Conservation (phyloP, 2,329 filamentous ascomycete genomes). For the Aspergillus versicolor region DNA sequence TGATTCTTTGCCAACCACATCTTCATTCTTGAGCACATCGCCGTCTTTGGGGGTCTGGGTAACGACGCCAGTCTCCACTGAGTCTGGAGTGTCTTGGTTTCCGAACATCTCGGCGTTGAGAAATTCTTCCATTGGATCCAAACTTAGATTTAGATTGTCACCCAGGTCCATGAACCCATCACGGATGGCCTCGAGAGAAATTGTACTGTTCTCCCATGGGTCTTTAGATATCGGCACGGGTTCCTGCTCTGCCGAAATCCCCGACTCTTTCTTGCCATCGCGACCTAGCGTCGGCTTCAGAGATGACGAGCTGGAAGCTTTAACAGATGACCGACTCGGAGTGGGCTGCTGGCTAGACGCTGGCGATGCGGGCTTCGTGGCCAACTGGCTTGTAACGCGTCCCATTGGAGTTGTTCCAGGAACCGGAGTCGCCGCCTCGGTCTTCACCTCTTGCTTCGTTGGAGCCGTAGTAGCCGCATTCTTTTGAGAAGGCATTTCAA, state of each 20-base stretch:
- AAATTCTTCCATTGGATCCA: constrained; percentile 39
- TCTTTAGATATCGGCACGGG: constrained; percentile 24
- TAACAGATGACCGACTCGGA: constrained; percentile 27
- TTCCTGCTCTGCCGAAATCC: constrained; percentile 22
- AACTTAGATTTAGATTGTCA: constrained; percentile 30
- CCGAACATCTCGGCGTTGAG: constrained; percentile 38
- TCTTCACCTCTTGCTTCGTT: constrained; percentile 29
- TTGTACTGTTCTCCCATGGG: constrained; percentile 38
- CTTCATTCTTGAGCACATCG: constrained; percentile 33
- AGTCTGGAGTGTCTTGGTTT: constrained; percentile 39
- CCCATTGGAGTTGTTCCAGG: constrained; percentile 33
- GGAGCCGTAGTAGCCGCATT: constrained; percentile 20
- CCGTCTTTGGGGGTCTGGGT: constrained; percentile 40
- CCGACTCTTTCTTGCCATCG: constrained; percentile 26
- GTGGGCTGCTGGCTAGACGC: constrained; percentile 34
- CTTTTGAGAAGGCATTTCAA: constrained; percentile 20
- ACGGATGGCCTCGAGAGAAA: constrained; percentile 39
- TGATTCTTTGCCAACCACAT: constrained; percentile 29
- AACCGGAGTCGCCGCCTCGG: constrained; percentile 29
- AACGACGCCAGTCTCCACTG: constrained; percentile 33
- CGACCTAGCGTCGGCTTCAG: constrained; percentile 27
- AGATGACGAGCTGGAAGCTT: constrained; percentile 19
- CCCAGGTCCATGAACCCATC: constrained; percentile 37
- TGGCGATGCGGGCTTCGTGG: constrained; percentile 34
- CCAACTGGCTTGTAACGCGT: constrained; percentile 33